Evolutionary conservation across 73 alveolate species (phyloP).

Genomic region (Uronychia binucleata): DNA sequence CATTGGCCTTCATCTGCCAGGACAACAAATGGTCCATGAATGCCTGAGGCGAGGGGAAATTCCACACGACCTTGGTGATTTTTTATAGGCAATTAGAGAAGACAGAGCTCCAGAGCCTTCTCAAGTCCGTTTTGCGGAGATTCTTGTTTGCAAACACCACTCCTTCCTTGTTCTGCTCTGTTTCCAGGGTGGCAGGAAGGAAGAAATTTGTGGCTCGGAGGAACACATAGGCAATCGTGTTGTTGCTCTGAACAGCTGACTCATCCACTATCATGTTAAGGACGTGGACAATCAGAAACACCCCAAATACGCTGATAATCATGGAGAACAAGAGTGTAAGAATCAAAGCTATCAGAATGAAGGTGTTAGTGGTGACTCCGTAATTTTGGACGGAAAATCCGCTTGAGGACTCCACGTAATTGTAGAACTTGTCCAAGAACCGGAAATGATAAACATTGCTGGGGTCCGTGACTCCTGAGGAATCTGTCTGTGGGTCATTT

Average conservation of each 20-base stretch:
- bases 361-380: background rate
- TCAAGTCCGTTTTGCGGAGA: background rate
- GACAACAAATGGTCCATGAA: background rate
- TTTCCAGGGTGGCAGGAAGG: background rate
- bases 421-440: background rate
- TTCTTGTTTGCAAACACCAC: background rate
- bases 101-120: slow-evolving; percentile 1
- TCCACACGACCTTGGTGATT: background rate
- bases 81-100: background rate
- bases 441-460: background rate
- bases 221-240: background rate
- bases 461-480: background rate
- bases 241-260: background rate
- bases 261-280: background rate
- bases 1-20: background rate
- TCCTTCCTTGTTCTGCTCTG: background rate
- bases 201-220: background rate
- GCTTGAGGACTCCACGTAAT: background rate
- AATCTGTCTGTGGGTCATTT: background rate
- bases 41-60: background rate
- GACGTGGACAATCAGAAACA: background rate
- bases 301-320: background rate
- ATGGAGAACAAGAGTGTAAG: background rate
- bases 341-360: background rate
- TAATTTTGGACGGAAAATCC: background rate